Evolutionary conservation across 768 basidiomycete species (phyloP).

Genomic region (Panaeolus papilionaceus): DNA sequence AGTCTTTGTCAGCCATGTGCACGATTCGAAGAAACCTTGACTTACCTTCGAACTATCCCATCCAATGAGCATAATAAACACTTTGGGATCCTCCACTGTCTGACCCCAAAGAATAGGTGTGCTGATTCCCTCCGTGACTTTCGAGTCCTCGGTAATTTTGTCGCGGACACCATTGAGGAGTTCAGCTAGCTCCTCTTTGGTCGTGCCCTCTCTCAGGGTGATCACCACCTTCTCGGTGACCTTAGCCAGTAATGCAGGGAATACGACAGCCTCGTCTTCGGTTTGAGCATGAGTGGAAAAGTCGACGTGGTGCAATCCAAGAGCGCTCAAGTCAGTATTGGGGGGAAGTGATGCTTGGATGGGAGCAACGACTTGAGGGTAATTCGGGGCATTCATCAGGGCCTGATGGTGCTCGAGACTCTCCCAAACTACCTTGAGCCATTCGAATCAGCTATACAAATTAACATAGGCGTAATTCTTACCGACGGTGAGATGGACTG

Average conservation of each 20-base stretch:
- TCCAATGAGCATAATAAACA: constrained; percentile 22
- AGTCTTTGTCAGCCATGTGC: too few relatives aligned
- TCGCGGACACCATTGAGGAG: constrained; percentile 9
- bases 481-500: constrained; percentile 22
- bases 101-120: constrained; percentile 21
- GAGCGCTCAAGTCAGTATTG: background rate
- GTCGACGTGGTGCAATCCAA: constrained; percentile 18
- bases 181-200: constrained; percentile 18
- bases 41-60: constrained; percentile 28
- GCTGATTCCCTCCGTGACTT: background rate
- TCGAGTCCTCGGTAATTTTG: constrained; percentile 2
- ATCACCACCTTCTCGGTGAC: constrained; percentile 22
- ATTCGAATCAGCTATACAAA: background rate
- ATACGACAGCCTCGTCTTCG: background rate
- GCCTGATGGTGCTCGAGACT: constrained; percentile 24
- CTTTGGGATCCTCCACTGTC: constrained; percentile 21
- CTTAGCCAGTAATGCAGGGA: constrained; percentile 19
- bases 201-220: constrained; percentile 23
- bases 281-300: constrained; percentile 17
- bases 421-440: constrained; percentile 22
- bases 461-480: background rate
- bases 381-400: constrained; percentile 20
- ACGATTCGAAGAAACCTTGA: too few relatives aligned
- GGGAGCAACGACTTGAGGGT: constrained; percentile 15
- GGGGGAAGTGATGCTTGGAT: constrained; percentile 2